Evolutionary conservation across 768 basidiomycete species (phyloP).

Genomic region (Kwoniella bestiolae): DNA sequence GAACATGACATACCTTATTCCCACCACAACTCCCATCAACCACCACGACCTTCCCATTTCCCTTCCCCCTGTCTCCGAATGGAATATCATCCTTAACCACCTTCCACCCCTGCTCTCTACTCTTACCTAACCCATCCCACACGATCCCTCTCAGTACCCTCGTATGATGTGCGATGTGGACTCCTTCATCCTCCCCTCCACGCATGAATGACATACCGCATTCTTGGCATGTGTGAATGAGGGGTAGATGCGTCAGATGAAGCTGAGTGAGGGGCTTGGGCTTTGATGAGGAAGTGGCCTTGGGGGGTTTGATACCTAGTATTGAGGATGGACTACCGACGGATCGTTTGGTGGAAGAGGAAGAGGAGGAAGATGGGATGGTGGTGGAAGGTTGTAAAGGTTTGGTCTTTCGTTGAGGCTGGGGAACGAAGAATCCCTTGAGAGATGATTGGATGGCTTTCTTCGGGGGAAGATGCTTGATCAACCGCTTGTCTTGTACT

Average conservation of each 20-base stretch:
- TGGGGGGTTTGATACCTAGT: background rate
- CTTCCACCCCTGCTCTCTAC: conserved; percentile 37
- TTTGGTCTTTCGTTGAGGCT: conserved; percentile 17
- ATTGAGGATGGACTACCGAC: background rate
- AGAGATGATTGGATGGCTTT: conserved; percentile 28
- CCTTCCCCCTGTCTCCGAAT: conserved; percentile 26
- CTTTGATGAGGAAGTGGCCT: background rate
- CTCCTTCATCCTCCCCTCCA: conserved; percentile 46
- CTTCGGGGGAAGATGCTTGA: background rate
- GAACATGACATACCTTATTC: conserved; percentile 31
- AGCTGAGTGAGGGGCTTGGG: conserved; percentile 29
- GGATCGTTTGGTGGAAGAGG: background rate
- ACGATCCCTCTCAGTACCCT: conserved; percentile 46
- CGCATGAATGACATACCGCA: conserved; percentile 55
- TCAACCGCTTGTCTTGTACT: background rate
- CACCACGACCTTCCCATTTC: conserved; percentile 38
- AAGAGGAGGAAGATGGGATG: background rate
- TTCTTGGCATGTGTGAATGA: conserved; percentile 48
- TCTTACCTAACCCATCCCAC: conserved; percentile 48
- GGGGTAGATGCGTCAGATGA: conserved; percentile 44
- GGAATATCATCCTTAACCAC: conserved; percentile 31
- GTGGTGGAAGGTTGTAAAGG: conserved; percentile 6
- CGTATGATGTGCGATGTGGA: conserved; percentile 47
- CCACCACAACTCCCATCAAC: conserved; percentile 43
- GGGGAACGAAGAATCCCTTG: conserved; percentile 36